These are phyloP conservation scores for Massariosphaeria phaeospora DNA, from an alignment of 495 filamentous ascomycete genomes.

Conservation along the genomic window DNA sequence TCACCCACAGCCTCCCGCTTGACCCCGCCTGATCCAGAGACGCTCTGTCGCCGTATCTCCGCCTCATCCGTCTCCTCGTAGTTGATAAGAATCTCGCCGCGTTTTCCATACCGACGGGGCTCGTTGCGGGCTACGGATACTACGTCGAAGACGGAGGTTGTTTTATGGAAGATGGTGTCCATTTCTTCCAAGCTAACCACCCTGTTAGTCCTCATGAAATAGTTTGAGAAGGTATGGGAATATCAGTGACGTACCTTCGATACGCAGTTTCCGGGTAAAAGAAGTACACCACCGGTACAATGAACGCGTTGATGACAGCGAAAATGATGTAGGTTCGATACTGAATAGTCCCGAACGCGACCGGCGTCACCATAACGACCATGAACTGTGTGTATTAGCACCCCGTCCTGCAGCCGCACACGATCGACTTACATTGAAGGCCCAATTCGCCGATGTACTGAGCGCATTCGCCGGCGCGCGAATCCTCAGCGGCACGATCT, in stretches of 20 bases:
- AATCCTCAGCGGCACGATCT: conserved; percentile 52
- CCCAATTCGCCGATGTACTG: conserved; percentile 50
- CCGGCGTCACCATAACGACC: conserved; percentile 36
- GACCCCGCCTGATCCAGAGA: conserved; percentile 6
- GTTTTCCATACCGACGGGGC: conserved; percentile 65
- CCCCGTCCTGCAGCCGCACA: not conserved
- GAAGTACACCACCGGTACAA: conserved; percentile 48
- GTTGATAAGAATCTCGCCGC: conserved; percentile 43
- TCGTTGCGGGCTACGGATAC: conserved; percentile 56
- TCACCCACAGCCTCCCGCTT: conserved; percentile 1
- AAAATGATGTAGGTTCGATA: conserved; percentile 43
- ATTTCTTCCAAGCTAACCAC: conserved; percentile 62
- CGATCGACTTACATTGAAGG: conserved; percentile 30
- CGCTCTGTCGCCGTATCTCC: no score
- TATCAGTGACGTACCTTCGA: no score
- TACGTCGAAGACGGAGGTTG: conserved; percentile 47
- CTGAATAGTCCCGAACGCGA: conserved; percentile 33
- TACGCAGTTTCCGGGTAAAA: conserved; percentile 58
- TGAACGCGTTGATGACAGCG: conserved; percentile 33
- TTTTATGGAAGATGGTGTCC: conserved; percentile 49
- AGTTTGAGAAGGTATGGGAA: no score
- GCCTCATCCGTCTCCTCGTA: conserved; percentile 42
- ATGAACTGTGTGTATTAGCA: conserved; percentile 5
- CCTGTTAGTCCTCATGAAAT: no score
- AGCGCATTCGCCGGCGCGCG: conserved; percentile 52